These are phyloP conservation scores for Tricholoma sp. DNA, from an alignment of 768 basidiomycete species.

Conservation along the genomic window DNA sequence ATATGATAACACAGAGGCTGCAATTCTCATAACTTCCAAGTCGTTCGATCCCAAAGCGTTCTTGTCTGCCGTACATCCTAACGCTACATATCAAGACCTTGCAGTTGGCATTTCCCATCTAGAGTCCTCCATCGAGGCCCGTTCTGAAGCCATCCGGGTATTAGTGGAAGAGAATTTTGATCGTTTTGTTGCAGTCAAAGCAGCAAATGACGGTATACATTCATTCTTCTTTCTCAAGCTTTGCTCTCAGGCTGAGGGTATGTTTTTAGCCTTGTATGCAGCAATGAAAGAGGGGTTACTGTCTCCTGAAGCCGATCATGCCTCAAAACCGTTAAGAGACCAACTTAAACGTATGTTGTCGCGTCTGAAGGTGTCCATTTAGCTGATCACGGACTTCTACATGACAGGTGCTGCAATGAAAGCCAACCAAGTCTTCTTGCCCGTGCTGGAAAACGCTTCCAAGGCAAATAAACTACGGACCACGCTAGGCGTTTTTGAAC, in stretches of 20 bases:
- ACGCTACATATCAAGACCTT: conserved; percentile 92
- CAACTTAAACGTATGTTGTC: conserved; percentile 70
- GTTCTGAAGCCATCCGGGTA: conserved; percentile 91
- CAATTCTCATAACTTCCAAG: conserved; percentile 85
- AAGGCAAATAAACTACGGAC: conserved; percentile 91
- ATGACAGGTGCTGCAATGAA: conserved; percentile 78
- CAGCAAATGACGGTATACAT: conserved; percentile 86
- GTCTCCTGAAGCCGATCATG: conserved; percentile 71
- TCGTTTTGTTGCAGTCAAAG: conserved; percentile 95
- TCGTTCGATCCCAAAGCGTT: conserved; percentile 95
- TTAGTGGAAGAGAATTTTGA: conserved; percentile 98
- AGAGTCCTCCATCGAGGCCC: conserved; percentile 75
- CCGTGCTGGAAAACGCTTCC: conserved; percentile 90
- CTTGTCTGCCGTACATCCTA: conserved; percentile 86
- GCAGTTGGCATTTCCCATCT: conserved; percentile 71
- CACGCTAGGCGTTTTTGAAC: conserved; percentile 92
- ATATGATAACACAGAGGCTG: conserved; percentile 52
- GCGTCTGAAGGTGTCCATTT: not conserved
- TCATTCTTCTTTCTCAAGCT: conserved; percentile 9
- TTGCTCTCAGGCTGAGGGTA: conserved; percentile 3
- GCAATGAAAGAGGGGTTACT: conserved; percentile 93
- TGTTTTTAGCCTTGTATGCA: conserved; percentile 64
- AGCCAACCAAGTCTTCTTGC: conserved; percentile 93
- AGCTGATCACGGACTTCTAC: not conserved
- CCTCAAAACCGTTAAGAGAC: conserved; percentile 74